A percentile compares a stretch with the other conserved stretches of the same genome.
These are phyloP conservation scores for Axilococcus clingmanii DNA, from an alignment of 139 green algal genomes.

Conservation along the genomic window DNA sequence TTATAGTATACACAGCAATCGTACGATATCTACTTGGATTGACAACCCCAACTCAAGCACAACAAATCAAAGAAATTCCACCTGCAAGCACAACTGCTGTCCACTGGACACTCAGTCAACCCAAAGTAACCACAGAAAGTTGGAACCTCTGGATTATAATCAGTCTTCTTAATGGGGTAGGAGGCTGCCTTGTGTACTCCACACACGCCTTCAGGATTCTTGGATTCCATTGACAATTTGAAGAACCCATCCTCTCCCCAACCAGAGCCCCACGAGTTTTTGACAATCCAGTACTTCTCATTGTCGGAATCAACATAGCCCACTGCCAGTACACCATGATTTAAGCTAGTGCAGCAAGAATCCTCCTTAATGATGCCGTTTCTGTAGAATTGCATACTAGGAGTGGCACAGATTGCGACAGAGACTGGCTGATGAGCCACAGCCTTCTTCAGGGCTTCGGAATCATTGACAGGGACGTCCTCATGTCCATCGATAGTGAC, in stretches of 20 bases:
- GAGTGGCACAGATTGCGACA: constrained; percentile 79
- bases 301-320: constrained; percentile 30
- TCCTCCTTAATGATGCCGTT: constrained; percentile 37
- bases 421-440: constrained; percentile 68
- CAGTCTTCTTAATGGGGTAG: constrained; percentile 58
- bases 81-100: constrained; percentile 20
- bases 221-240: constrained; percentile 31
- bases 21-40: too few relatives aligned
- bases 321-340: constrained; percentile 88
- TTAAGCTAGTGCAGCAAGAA: constrained; percentile 59
- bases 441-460: constrained; percentile 49
- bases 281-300: constrained; percentile 63
- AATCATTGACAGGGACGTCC: constrained; percentile 66
- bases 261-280: constrained; percentile 83
- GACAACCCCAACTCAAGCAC: constrained; percentile 29
- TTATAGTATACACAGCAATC: too few relatives aligned
- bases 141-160: constrained; percentile 25
- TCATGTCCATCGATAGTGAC: constrained; percentile 74
- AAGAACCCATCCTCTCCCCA: constrained; percentile 61
- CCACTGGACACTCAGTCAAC: constrained; percentile 17
- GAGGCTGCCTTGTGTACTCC: constrained; percentile 48
- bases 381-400: constrained; percentile 79
- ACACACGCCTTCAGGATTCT: constrained; percentile 33
- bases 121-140: constrained; percentile 31
- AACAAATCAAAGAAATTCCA: constrained; percentile 23